Base-by-base conservation (phyloP, 2,329 filamentous ascomycete species). In the Cladosporium oxysporum region DNA sequence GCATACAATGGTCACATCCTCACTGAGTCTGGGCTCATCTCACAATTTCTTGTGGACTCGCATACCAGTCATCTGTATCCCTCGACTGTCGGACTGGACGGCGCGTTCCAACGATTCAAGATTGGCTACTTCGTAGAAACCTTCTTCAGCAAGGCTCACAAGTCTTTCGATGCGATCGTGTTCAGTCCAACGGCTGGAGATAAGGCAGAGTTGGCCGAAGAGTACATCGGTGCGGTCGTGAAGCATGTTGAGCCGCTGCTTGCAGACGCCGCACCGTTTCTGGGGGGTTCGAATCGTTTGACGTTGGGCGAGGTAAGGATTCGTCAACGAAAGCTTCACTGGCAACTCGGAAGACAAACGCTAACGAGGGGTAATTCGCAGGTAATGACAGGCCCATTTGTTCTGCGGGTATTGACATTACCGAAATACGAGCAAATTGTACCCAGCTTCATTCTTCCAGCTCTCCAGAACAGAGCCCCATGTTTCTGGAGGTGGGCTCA, bases 201-300 rank as follows among this genome's bases (percentile, higher is more conserved):
- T 55, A 81, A 82, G 6, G 81, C 83, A 1, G 87, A 87, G 57
- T 81, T 82, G 5, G 81, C 84, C 1, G 79, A 78, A 2, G 73
- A 84, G 3, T 80, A 77, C 0, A 79, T 90, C 3, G 81, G 80
- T 1, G 81, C 80, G 1, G 78, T 91, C 1, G 81, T 83, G 59
- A 91, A 90, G 79, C 90, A 94, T 72, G 79, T 95, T 65, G 91
- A 93, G 78, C 90, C 90, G 1, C 78, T 92, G 37, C 79, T 96
- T 28, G 74, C 76, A 10, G 77, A 80, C 62, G 79, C 79, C 10
- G 67, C 47, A 5, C 81, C 81, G 0, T 83, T 81, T 70, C 83
- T 83, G 65, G 79, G 78, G 0, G 81, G 81, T 0, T 80, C 77
- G 62, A 70, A 74, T 16, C 76, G 78, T 73, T 74, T 93, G 49